phyloP scores from a whole-genome alignment of 1,284 basidiomycete species.

The Moesziomyces parantarcticus region DNA sequence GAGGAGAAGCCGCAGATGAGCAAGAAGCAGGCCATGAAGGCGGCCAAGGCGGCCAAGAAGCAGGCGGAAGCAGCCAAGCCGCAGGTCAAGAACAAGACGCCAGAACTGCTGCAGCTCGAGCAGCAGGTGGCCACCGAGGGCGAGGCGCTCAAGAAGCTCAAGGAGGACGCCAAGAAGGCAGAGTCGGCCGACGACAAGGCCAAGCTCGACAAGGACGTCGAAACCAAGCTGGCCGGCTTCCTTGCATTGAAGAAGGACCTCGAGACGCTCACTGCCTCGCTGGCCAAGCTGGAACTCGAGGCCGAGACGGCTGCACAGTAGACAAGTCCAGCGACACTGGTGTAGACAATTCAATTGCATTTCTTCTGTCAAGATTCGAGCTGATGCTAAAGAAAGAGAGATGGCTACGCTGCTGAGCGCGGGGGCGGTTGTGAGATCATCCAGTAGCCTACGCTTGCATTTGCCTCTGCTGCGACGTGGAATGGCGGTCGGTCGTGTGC shows the following conservation, averaged over 20 bases:
- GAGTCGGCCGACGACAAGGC: conserved; percentile 50
- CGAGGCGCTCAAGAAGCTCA: conserved; percentile 52
- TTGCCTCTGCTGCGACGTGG: background rate
- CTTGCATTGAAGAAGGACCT: conserved; percentile 39
- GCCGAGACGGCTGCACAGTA: conserved; percentile 8
- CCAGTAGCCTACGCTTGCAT: conserved; percentile 15
- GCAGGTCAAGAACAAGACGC: conserved; percentile 59
- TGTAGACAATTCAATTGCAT: too few species aligned
- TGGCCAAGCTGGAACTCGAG: conserved; percentile 41
- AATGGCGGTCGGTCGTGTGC: background rate
- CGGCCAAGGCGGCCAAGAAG: conserved; percentile 63
- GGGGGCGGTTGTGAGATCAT: conserved; percentile 14
- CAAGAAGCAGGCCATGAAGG: conserved; percentile 64
- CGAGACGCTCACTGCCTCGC: conserved; percentile 28
- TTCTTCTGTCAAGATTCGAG: background rate
- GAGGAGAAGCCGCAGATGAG: conserved; percentile 56
- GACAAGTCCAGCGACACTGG: too few species aligned
- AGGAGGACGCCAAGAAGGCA: conserved; percentile 45
- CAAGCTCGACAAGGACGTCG: conserved; percentile 35
- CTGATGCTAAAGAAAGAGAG: too few species aligned
- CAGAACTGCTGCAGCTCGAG: conserved; percentile 55
- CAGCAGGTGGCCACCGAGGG: conserved; percentile 52
- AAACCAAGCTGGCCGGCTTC: conserved; percentile 24
- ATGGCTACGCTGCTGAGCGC: conserved; percentile 5
- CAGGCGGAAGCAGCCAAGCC: conserved; percentile 42